Conservation (phyloP, 2,329 filamentous ascomycete species). For the Trichoderma sp. region DNA sequence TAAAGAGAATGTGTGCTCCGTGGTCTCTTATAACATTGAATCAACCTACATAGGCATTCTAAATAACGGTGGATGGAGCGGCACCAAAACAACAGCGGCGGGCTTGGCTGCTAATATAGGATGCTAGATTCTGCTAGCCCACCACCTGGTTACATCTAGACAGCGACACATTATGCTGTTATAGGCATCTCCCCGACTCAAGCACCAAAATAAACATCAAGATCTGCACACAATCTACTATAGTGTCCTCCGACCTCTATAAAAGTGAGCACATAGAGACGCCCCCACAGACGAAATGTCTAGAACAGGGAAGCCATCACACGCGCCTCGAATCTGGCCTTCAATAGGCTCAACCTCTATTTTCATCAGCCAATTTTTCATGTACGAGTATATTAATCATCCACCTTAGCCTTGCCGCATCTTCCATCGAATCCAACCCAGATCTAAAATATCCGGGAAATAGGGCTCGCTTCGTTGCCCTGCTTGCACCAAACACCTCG, state of each 20-base stretch:
- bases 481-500: not conserved
- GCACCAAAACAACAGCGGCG: not conserved
- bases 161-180: not conserved
- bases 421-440: not conserved
- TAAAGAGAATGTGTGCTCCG: not conserved
- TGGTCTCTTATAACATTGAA: not conserved
- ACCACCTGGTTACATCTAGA: not conserved
- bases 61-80: not conserved
- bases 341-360: not conserved
- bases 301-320: not conserved
- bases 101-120: not conserved
- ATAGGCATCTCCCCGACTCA: not conserved
- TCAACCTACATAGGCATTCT: not conserved
- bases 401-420: not conserved
- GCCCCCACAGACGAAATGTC: not conserved
- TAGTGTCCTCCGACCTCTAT: not conserved
- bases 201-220: not conserved
- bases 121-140: not conserved
- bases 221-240: not conserved
- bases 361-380: not conserved
- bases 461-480: not conserved
- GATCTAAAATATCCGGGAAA: not conserved
- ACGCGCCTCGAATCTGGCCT: not conserved
- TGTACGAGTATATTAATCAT: not conserved
- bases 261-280: not conserved